phyloP scores from a whole-genome alignment of 768 basidiomycete species.

The Phallus indusiatus region DNA sequence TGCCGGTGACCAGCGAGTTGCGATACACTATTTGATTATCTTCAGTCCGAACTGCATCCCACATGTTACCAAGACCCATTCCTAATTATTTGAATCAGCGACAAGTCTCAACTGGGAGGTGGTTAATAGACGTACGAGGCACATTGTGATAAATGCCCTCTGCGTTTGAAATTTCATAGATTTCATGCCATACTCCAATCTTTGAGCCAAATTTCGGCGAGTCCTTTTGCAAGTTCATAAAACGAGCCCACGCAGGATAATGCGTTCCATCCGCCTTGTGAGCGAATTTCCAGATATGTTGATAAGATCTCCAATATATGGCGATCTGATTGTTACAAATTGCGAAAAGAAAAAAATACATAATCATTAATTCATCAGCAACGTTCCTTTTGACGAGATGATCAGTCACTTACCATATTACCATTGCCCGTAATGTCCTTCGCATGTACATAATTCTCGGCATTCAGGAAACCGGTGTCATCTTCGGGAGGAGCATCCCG shows the following conservation, averaged over 20 bases:
- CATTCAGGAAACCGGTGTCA: conserved; percentile 7
- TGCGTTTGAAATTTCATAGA: conserved; percentile 8
- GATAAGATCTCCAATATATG: conserved; percentile 8
- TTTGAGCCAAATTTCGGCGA: not conserved
- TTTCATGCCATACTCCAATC: conserved; percentile 10
- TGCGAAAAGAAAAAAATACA: not conserved
- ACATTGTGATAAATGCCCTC: conserved; percentile 9
- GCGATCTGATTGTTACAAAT: not conserved
- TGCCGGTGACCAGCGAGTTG: conserved; percentile 5
- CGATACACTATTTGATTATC: not conserved
- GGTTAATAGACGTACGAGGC: not conserved
- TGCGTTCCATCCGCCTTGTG: conserved; percentile 4
- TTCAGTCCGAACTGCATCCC: conserved; percentile 3
- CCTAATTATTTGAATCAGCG: not conserved
- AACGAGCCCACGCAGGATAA: conserved; percentile 5
- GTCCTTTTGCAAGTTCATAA: not conserved
- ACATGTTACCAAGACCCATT: conserved; percentile 7
- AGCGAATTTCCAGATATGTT: conserved; percentile 7
- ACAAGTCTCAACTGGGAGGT: not conserved
- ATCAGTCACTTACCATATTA: not conserved
- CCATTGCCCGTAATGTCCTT: not conserved
- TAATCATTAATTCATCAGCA: not conserved
- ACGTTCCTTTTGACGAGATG: not conserved
- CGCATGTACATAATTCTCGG: conserved; percentile 7
- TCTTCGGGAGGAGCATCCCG: conserved; percentile 6